Conservation (phyloP, 352 stramenopile species). For the Aphanomyces euteiches region DNA sequence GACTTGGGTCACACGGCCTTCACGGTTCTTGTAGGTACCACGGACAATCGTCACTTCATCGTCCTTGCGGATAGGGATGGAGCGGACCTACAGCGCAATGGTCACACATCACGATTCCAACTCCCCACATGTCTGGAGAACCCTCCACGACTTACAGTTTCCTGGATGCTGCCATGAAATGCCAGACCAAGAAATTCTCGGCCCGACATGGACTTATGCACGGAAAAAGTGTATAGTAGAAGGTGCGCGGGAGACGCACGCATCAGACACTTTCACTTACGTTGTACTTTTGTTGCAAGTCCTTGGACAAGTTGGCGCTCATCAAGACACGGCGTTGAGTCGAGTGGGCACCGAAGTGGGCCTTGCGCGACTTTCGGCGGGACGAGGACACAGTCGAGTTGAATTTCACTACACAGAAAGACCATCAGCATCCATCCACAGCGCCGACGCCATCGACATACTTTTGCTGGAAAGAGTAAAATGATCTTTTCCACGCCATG, state of each 20-base stretch:
- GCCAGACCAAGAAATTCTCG: conserved; percentile 40
- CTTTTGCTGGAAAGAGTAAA: conserved; percentile 26
- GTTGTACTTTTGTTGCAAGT: conserved; percentile 99
- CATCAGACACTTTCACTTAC: conserved; percentile 83
- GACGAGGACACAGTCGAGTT: conserved; percentile 93
- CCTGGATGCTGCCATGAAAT: conserved; percentile 84
- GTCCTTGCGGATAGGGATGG: conserved; percentile 98
- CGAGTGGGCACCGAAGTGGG: conserved; percentile 98
- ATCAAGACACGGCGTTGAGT: conserved; percentile 95
- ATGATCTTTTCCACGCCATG: conserved; percentile 2
- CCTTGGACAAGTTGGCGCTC: conserved; percentile 97
- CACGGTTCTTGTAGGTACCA: conserved; percentile 96
- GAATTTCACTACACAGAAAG: conserved; percentile 79
- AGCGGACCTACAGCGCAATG: conserved; percentile 81
- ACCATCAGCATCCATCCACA: background rate
- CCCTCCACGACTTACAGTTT: conserved; percentile 15
- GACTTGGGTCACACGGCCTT: conserved; percentile 96
- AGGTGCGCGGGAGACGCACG: background rate
- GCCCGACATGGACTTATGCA: conserved; percentile 88
- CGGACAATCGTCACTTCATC: conserved; percentile 98
- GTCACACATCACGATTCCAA: too few relatives aligned
- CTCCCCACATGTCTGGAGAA: too few relatives aligned
- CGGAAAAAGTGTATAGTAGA: conserved; percentile 73
- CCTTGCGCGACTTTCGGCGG: conserved; percentile 98
- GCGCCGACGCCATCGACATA: background rate